Evolutionary conservation across 2,329 filamentous ascomycete genomes (phyloP).

Genomic region (Ilyonectria sp.): DNA sequence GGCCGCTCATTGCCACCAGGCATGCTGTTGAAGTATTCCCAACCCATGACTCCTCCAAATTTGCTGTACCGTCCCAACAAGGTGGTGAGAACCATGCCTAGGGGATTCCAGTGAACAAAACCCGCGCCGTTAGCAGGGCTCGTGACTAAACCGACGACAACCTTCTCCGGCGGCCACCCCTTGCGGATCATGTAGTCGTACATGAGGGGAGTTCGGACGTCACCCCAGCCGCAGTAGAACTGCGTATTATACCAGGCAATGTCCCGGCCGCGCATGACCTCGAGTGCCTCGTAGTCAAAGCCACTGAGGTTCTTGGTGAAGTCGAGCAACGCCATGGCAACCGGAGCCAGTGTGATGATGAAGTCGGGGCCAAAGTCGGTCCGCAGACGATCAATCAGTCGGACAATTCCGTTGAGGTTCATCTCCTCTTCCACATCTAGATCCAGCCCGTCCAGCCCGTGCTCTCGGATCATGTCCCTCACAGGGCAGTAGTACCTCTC

Average conservation of each 20-base stretch:
- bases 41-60: slow-evolving; percentile 93
- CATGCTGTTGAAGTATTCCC: slow-evolving; percentile 92
- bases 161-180: slow-evolving; percentile 80
- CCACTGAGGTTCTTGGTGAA: slow-evolving; percentile 78
- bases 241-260: slow-evolving; percentile 93
- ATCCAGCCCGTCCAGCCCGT: slow-evolving; percentile 79
- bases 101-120: slow-evolving; percentile 64
- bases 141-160: slow-evolving; percentile 87
- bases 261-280: slow-evolving; percentile 74
- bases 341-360: slow-evolving; percentile 85
- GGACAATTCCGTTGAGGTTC: slow-evolving; percentile 75
- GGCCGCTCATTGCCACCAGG: slow-evolving; percentile 75
- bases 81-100: slow-evolving; percentile 59
- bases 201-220: slow-evolving; percentile 60
- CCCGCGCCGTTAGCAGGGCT: slow-evolving; percentile 80
- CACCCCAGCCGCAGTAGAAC: slow-evolving; percentile 93
- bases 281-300: slow-evolving; percentile 84
- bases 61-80: slow-evolving; percentile 68
- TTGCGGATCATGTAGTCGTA: slow-evolving; percentile 68
- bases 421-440: slow-evolving; percentile 86
- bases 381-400: slow-evolving; percentile 77
- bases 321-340: slow-evolving; percentile 79
- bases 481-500: slow-evolving; percentile 82
- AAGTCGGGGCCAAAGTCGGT: slow-evolving; percentile 79
- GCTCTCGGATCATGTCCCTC: slow-evolving; percentile 72